phyloP scores from a whole-genome alignment of 768 basidiomycete genomes.

The Boletales sp. region DNA sequence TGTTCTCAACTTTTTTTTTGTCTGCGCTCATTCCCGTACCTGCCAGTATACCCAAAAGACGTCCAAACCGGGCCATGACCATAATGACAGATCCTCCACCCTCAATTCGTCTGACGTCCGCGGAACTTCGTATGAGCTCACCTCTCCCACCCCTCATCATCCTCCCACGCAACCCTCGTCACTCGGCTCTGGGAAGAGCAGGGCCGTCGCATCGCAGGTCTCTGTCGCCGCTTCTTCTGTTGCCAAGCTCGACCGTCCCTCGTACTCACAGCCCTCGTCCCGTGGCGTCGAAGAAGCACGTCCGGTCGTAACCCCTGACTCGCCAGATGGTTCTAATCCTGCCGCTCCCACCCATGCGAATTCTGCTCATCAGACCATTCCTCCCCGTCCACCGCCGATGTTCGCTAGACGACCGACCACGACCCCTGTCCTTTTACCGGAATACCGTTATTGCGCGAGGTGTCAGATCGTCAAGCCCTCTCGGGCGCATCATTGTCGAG shows the following conservation, averaged over 20 bases:
- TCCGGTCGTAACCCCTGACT: constrained; percentile 7
- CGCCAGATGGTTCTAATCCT: constrained; percentile 4
- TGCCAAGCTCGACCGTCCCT: constrained; percentile 9
- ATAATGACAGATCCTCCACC: constrained; percentile 18
- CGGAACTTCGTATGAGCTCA: constrained; percentile 28
- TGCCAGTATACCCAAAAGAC: constrained; percentile 23
- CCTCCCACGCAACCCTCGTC: constrained; percentile 19
- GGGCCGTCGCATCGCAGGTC: constrained; percentile 5
- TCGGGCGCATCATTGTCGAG: constrained; percentile 75
- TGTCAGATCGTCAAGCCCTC: constrained; percentile 72
- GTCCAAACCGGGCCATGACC: constrained; percentile 20
- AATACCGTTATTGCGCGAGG: constrained; percentile 60
- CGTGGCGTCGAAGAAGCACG: constrained; percentile 19
- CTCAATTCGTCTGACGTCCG: constrained; percentile 21
- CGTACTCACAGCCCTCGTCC: constrained; percentile 17
- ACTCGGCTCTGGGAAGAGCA: constrained; percentile 19
- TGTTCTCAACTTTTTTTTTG: not conserved
- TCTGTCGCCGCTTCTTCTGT: constrained; percentile 11
- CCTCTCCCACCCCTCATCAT: constrained; percentile 12
- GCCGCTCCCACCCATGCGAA: constrained; percentile 10
- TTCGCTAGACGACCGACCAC: constrained; percentile 34
- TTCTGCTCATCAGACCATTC: not conserved
- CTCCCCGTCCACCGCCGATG: constrained; percentile 9
- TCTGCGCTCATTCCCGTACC: constrained; percentile 8
- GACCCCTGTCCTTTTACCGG: constrained; percentile 52